Evolutionary conservation across 306 rosid species (phyloP), one percentile per base, ranked within the genome.

Genomic region (Vigna trinervia): DNA sequence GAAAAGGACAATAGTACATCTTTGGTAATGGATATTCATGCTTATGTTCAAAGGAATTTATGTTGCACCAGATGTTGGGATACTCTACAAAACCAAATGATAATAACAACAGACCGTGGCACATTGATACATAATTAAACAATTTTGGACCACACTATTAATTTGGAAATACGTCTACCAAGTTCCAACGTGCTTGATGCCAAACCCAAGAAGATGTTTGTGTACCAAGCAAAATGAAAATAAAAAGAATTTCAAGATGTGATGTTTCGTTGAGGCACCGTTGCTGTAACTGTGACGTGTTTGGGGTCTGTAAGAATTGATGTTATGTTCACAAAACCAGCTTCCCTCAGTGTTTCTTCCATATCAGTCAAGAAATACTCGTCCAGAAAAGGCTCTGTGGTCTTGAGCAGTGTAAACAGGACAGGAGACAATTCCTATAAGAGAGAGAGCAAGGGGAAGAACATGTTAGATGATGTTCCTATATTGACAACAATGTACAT

Each of bases 361-460:
- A 87, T 48, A 71, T 87, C 94, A 47, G 88, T 87, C 80, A 86
- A 77, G 79, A 84, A 85, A 71, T 86, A 90, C 84, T 90, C 94
- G 69, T 90, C 91, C 2, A 90, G 71, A 77, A 86, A 85, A 3
- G 94, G 94, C 63, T 90, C 91, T 20, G 91, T 90, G 82, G 90
- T 87, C 86, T 90, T 90, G 77, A 87, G 43, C 75, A 90, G 73
- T 38, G 94, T 87, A 69, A 87, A 87, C 60, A 90, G 72, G 0
- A 84, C 91, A 0, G 91, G 94, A 59, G 91, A 63, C 73, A 90
- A 54, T 74, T 87, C 94, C 91, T 90, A 2, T 41, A 9, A 41
- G 72, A 71, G 80, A 59, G 19, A 45, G 10, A 26, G n/a, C 50
- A 59, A 51, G 57, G 13, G 36, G 19, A 67, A 63, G 15, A 45